Evolutionary conservation across 345 rosid species (phyloP).

Genomic region (Cochlearia excelsa): DNA sequence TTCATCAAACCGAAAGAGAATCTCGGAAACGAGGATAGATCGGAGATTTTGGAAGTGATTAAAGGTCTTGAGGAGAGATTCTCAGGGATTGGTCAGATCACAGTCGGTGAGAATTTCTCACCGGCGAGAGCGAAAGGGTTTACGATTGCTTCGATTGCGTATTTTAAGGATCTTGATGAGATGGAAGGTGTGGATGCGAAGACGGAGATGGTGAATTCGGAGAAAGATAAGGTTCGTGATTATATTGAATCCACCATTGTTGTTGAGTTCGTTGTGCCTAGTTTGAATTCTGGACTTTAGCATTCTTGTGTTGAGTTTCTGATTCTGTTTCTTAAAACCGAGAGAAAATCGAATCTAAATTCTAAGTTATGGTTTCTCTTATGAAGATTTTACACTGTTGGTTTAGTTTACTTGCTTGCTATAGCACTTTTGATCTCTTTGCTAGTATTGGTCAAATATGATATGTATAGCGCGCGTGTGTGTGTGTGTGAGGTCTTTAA

Average conservation of each 20-base stretch:
- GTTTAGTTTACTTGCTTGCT: no score
- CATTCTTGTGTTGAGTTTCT: no score
- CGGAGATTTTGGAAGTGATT: conserved; percentile 50
- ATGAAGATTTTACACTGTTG: no score
- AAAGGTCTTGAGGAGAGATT: conserved; percentile 39
- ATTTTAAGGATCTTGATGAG: conserved; percentile 49
- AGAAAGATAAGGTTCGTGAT: conserved; percentile 60
- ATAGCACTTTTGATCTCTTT: no score
- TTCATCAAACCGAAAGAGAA: conserved; percentile 62
- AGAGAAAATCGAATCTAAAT: no score
- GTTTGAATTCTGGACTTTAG: conserved; percentile 18
- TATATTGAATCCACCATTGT: conserved; percentile 57
- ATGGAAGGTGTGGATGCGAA: conserved; percentile 47
- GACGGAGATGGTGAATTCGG: conserved; percentile 38
- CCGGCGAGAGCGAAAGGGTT: conserved; percentile 82
- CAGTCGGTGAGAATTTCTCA: conserved; percentile 77
- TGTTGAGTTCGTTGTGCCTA: conserved; percentile 58
- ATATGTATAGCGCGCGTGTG: no score
- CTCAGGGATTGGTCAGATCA: conserved; percentile 47
- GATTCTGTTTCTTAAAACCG: no score
- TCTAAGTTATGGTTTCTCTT: no score
- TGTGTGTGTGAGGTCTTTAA: no score
- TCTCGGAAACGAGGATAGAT: conserved; percentile 41
- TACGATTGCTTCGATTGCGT: conserved; percentile 66
- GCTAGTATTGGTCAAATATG: no score